Percentiles rank a stretch among this genome's conserved stretches.
Evolutionary conservation across 345 rosid species (phyloP).

Genomic region (Mangifera indica): DNA sequence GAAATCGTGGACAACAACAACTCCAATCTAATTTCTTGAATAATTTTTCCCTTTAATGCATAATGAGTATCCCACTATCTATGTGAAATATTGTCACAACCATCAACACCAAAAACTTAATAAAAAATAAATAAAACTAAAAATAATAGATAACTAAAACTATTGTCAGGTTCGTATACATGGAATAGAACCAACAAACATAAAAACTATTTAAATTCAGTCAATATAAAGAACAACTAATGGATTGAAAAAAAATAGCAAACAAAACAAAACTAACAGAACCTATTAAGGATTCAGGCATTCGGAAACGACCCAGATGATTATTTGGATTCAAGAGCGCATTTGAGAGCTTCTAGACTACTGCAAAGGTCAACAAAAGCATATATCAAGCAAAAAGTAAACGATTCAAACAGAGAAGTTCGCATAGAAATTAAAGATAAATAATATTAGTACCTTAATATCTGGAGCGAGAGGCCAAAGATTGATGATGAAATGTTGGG

Average conservation of each 20-base stretch:
- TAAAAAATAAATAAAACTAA: no score
- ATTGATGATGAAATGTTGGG: not conserved
- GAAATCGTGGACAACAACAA: constrained; percentile 1
- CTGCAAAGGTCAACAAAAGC: not conserved
- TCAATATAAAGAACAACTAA: no score
- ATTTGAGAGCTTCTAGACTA: constrained; percentile 26
- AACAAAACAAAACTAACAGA: constrained; percentile 15
- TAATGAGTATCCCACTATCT: no score
- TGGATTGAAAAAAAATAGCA: not conserved
- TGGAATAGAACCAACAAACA: no score
- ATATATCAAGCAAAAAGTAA: not conserved
- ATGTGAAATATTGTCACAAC: not conserved
- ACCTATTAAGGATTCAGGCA: constrained; percentile 17
- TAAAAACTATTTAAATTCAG: not conserved
- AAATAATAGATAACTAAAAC: not conserved
- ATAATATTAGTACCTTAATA: constrained; percentile 23
- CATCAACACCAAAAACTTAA: not conserved
- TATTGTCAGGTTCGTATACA: not conserved
- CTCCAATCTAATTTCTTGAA: no score
- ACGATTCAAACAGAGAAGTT: not conserved
- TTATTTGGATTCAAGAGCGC: constrained; percentile 18
- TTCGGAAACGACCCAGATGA: constrained; percentile 29
- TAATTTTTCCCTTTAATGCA: no score
- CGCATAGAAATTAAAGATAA: no score
- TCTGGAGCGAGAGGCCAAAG: constrained; percentile 19